Conservation (phyloP, 2,329 filamentous ascomycete genomes). For the Fusarium algeriense region DNA sequence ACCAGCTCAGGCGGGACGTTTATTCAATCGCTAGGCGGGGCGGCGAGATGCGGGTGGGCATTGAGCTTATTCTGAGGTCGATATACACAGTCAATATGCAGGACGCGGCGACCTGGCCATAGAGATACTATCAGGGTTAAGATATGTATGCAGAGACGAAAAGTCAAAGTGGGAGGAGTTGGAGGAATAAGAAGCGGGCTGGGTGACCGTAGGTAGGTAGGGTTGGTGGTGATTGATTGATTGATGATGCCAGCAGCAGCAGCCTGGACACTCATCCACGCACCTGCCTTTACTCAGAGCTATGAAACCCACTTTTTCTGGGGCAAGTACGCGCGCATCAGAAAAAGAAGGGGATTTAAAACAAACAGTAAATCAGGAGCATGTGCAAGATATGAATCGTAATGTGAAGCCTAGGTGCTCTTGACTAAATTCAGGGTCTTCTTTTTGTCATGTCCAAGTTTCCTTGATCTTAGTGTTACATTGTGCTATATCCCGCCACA, state of each 20-base stretch:
- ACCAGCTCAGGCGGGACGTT: slow-evolving; percentile 35
- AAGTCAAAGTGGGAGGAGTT: slow-evolving; percentile 32
- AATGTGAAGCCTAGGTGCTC: not conserved
- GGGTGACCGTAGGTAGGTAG: slow-evolving; percentile 3
- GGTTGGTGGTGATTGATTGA: slow-evolving; percentile 27
- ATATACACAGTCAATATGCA: slow-evolving; percentile 12
- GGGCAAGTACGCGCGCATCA: slow-evolving; percentile 12
- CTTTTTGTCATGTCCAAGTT: not conserved
- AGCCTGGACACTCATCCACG: slow-evolving; percentile 39
- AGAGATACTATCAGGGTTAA: slow-evolving; percentile 1
- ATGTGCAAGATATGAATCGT: not conserved
- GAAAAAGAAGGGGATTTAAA: not conserved
- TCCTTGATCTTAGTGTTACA: not conserved
- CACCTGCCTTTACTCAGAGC: slow-evolving; percentile 12
- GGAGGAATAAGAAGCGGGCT: slow-evolving; percentile 37
- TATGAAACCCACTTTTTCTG: slow-evolving; percentile 36
- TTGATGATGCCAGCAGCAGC: slow-evolving; percentile 49
- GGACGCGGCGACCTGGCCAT: slow-evolving; percentile 11
- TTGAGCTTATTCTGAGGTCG: slow-evolving; percentile 19
- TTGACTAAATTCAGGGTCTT: not conserved
- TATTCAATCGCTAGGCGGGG: slow-evolving; percentile 35
- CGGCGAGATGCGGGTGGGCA: slow-evolving; percentile 31
- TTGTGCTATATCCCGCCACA: not conserved
- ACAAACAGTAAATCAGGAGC: not conserved
- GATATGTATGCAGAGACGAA: slow-evolving; percentile 20